These are phyloP conservation scores for Jamesozyma lodderae DNA, from an alignment of 805 yeast species.

Conservation along the genomic window DNA sequence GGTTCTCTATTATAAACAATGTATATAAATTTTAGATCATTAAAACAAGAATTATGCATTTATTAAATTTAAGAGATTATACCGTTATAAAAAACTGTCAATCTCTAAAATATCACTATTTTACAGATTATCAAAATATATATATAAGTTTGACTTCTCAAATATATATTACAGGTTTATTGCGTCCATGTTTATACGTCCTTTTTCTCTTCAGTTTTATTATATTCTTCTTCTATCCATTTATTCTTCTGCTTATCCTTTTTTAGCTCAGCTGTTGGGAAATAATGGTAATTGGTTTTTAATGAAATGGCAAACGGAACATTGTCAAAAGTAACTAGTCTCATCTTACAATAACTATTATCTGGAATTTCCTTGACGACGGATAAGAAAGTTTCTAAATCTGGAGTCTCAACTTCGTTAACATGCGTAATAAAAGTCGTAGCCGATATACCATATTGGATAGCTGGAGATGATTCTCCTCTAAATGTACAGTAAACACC, in stretches of 20 bases:
- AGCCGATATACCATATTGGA: slow-evolving; percentile 67
- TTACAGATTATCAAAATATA: no score
- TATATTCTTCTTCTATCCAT: slow-evolving; percentile 48
- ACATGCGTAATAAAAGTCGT: slow-evolving; percentile 86
- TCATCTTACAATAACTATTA: slow-evolving; percentile 68
- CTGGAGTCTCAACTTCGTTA: slow-evolving; percentile 65
- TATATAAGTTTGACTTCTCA: no score
- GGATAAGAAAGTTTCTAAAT: slow-evolving; percentile 54
- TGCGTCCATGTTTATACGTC: background rate
- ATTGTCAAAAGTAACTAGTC: slow-evolving; percentile 77
- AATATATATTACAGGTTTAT: no score
- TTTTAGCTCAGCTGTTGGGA: slow-evolving; percentile 59
- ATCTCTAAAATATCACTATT: background rate
- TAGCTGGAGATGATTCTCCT: slow-evolving; percentile 77
- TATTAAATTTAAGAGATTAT: no score
- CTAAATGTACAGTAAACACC: slow-evolving; percentile 74
- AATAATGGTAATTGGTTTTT: slow-evolving; percentile 83
- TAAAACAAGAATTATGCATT: no score
- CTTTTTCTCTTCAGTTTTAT: slow-evolving; percentile 28
- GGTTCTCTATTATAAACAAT: no score
- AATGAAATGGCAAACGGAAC: slow-evolving; percentile 79
- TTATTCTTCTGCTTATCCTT: slow-evolving; percentile 38
- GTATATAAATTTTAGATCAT: no score
- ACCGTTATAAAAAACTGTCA: background rate
- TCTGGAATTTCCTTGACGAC: slow-evolving; percentile 68